Percentiles rank a stretch among this genome's conserved stretches.
phyloP scores from a whole-genome alignment of 768 basidiomycete species.

The Leccinellum rugosiceps region DNA sequence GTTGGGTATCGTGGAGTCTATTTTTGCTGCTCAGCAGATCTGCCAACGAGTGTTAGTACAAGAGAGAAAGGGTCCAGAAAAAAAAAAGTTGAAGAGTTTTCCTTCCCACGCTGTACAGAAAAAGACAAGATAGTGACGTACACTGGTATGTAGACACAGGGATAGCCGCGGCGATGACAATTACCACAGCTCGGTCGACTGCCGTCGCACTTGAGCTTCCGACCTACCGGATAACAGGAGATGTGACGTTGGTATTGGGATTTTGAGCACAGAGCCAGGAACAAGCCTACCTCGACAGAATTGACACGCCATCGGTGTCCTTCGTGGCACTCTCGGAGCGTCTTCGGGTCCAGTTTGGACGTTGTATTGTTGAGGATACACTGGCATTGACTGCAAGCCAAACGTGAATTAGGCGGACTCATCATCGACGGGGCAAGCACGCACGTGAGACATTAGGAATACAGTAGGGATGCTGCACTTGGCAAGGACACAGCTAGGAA shows the following conservation, averaged over 20 bases:
- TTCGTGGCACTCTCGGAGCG: slow-evolving; percentile 32
- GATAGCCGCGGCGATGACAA: slow-evolving; percentile 56
- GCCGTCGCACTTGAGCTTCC: slow-evolving; percentile 75
- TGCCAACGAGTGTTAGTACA: slow-evolving; percentile 11
- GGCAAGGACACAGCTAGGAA: not conserved
- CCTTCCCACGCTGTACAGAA: slow-evolving; percentile 2
- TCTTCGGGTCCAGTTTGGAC: slow-evolving; percentile 20
- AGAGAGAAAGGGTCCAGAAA: not conserved
- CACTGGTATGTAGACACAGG: slow-evolving; percentile 66
- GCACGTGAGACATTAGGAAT: slow-evolving; percentile 25
- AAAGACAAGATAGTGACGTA: slow-evolving; percentile 35
- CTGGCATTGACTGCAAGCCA: slow-evolving; percentile 10
- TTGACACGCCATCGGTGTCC: slow-evolving; percentile 70
- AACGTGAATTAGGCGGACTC: not conserved
- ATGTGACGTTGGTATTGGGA: not conserved
- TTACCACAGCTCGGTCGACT: slow-evolving; percentile 59
- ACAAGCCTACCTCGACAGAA: slow-evolving; percentile 59
- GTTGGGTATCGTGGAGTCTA: slow-evolving; percentile 16
- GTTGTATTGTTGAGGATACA: slow-evolving; percentile 11
- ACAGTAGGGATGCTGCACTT: not conserved
- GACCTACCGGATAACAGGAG: slow-evolving; percentile 36
- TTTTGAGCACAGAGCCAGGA: not conserved
- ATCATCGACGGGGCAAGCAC: not conserved
- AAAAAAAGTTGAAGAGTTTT: not conserved
- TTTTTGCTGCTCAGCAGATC: slow-evolving; percentile 30